Percentiles rank a stretch among this genome's conserved stretches.
Evolutionary conservation across 768 basidiomycete species (phyloP).

Genomic region (Phanerochaete sordida): DNA sequence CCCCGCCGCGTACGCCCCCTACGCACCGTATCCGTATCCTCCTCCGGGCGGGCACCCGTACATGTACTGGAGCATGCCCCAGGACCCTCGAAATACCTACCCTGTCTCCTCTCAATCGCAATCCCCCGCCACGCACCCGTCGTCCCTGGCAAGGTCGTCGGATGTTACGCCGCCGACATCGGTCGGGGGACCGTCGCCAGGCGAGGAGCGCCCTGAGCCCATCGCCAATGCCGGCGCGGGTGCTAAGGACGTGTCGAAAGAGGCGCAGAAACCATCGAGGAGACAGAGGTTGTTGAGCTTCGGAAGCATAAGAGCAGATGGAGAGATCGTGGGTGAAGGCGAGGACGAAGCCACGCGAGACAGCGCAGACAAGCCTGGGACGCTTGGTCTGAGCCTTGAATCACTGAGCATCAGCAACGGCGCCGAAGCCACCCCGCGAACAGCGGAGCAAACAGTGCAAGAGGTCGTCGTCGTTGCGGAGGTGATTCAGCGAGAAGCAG

Average conservation of each 20-base stretch:
- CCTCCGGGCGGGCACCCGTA: constrained; percentile 33
- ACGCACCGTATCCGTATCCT: constrained; percentile 32
- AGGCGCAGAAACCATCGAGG: background rate
- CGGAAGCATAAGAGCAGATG: constrained; percentile 43
- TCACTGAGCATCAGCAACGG: background rate
- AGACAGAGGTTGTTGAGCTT: constrained; percentile 40
- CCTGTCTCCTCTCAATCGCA: background rate
- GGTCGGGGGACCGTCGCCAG: background rate
- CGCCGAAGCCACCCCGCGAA: background rate
- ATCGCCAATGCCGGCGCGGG: background rate
- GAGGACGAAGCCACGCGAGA: constrained; percentile 5
- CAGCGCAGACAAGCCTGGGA: constrained; percentile 6
- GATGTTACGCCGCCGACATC: constrained; percentile 1
- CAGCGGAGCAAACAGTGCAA: background rate
- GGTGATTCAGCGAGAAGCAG: background rate
- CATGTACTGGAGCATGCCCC: constrained; percentile 30
- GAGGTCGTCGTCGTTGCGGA: background rate
- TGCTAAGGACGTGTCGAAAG: background rate
- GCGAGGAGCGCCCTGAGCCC: background rate
- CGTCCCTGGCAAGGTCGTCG: background rate
- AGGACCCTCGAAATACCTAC: constrained; percentile 7
- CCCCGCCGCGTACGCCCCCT: constrained; percentile 30
- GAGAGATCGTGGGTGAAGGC: constrained; percentile 17
- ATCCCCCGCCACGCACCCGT: constrained; percentile 3
- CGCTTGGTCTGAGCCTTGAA: background rate